These are phyloP conservation scores for Warburgia ugandensis DNA, from an alignment of 164 flowering plant species.

Conservation along the genomic window DNA sequence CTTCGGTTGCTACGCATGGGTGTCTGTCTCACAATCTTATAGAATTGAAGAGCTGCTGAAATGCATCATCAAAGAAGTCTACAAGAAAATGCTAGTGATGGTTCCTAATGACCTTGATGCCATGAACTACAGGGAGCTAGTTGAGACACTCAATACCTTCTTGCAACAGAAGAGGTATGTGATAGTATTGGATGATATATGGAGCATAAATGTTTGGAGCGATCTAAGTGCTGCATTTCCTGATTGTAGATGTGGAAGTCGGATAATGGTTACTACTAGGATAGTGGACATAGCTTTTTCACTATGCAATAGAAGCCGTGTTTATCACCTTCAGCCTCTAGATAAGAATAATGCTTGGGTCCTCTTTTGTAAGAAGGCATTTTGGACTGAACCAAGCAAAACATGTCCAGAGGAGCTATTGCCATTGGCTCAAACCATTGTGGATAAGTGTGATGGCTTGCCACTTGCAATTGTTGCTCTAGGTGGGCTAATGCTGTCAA, in stretches of 20 bases:
- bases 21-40: conserved; percentile 22
- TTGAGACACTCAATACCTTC: conserved; percentile 13
- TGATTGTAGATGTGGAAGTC: conserved; percentile 16
- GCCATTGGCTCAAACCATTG: conserved; percentile 2
- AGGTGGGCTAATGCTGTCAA: conserved; percentile 11
- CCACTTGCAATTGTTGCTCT: conserved; percentile 18
- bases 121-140: conserved; percentile 16
- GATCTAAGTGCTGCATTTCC: conserved; percentile 17
- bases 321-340: neutral
- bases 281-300: conserved; percentile 25
- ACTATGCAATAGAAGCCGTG: conserved; percentile 12
- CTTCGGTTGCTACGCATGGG: conserved; percentile 33
- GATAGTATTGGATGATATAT: conserved; percentile 44
- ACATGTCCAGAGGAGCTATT: neutral
- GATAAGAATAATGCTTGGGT: neutral
- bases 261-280: conserved; percentile 30
- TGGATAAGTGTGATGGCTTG: conserved; percentile 17
- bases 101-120: conserved; percentile 12
- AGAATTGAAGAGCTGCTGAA: conserved; percentile 15
- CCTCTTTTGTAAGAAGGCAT: conserved; percentile 5
- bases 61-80: conserved; percentile 19
- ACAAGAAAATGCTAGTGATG: neutral
- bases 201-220: conserved; percentile 25
- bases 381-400: neutral
- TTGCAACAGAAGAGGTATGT: conserved; percentile 28